These are phyloP conservation scores for Pseudogymnoascus sp. DNA, from an alignment of 2,329 filamentous ascomycete genomes.

Conservation along the genomic window DNA sequence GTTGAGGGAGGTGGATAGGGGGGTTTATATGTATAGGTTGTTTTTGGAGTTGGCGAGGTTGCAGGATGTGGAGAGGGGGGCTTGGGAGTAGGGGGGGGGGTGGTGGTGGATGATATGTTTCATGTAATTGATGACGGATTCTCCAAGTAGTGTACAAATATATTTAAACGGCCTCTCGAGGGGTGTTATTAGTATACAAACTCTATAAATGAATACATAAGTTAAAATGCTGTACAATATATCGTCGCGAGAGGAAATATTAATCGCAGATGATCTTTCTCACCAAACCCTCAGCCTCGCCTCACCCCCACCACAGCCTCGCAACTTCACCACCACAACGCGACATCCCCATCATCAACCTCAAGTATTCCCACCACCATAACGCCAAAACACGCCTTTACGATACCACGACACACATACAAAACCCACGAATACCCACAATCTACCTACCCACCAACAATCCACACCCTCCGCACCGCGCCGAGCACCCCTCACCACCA, in stretches of 20 bases:
- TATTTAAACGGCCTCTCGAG: background rate
- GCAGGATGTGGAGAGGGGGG: conserved; percentile 28
- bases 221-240: too few relatives aligned
- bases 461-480: background rate
- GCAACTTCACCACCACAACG: background rate
- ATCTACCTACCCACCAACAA: background rate
- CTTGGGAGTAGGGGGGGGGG: background rate
- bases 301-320: background rate
- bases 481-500: background rate
- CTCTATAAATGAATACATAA: background rate
- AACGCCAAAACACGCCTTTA: background rate
- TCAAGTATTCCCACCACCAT: background rate
- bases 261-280: background rate
- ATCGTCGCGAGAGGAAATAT: background rate
- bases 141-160: background rate
- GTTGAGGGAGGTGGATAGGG: conserved; percentile 64
- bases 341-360: background rate
- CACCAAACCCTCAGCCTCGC: background rate
- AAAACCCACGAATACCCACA: background rate
- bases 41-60: conserved; percentile 56
- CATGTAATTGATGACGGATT: background rate
- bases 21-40: conserved; percentile 59
- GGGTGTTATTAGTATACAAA: background rate
- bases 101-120: background rate
- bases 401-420: background rate